Evolutionary conservation across 306 rosid genomes (phyloP).

Genomic region (Inga leiocalycina): DNA sequence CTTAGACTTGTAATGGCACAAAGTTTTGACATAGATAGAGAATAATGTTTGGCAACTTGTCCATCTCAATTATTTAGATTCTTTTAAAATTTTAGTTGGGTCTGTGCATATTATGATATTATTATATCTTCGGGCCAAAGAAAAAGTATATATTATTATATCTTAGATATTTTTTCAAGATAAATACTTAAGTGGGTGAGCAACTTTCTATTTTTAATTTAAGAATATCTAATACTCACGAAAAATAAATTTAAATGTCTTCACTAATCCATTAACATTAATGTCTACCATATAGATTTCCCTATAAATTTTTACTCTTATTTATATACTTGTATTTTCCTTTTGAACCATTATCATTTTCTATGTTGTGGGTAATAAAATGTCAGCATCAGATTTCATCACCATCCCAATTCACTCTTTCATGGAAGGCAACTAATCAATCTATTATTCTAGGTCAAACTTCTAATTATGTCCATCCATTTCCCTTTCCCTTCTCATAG

Average conservation of each 20-base stretch:
- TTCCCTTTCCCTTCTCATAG: neutral
- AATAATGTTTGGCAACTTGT: neutral
- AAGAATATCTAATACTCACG: too few species aligned
- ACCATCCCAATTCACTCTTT: neutral
- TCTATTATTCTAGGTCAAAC: neutral
- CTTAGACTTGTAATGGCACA: neutral
- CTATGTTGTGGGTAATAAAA: neutral
- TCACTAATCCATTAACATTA: neutral
- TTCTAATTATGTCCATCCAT: neutral
- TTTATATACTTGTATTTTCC: neutral
- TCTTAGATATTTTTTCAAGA: neutral
- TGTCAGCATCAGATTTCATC: neutral
- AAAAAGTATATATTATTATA: neutral
- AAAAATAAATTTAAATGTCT: neutral
- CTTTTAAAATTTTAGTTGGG: neutral
- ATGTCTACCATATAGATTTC: neutral
- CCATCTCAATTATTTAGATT: slow-evolving; percentile 6
- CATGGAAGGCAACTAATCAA: slow-evolving; percentile 7
- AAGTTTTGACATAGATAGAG: neutral
- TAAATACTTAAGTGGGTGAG: neutral
- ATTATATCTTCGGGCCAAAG: neutral
- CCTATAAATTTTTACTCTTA: neutral
- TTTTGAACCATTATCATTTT: neutral
- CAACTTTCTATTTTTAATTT: neutral
- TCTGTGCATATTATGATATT: too few species aligned